Base-by-base conservation (phyloP, 1,284 basidiomycete species). In the Peniophora sp. region DNA sequence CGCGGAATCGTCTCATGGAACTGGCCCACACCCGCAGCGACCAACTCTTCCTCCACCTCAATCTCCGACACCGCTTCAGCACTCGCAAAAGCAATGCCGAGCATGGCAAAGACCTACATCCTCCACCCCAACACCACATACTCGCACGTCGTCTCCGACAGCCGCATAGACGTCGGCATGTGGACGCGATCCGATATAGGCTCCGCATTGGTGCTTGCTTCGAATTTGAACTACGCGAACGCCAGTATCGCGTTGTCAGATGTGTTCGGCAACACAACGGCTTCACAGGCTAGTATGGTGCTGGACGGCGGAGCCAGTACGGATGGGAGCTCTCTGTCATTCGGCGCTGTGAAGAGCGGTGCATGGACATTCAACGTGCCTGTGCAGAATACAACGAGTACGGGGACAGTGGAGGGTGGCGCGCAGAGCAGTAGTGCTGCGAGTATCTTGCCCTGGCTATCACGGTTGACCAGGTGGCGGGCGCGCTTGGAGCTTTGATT, bases 1-100 rank as follows among this genome's bases (percentile, higher is more conserved):
- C 64, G 35, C 24, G 81, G 83, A 24, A 72, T 86, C 23, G 71
- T 87, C 3, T 76, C 85, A 2, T 89, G 86, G 86, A 67, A 68
- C 49, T 82, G 85, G 55, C 85, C 85, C 0, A 83, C 81, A 0
- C 64, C 79, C 0, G 55, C 68, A 2, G 78, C 80, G 51, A 83
- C 88, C 67, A 81, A 80, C 60, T 58, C 69, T 1, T 72, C 75
- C 6, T 73, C 81, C 0, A 39, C 34, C 17, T 23, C 36, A 20
- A 14, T 20, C 37, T 5, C 37, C 8, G n/a, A 20, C 18, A 17
- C 37, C 37, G 37, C 37, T 17, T 81, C 82, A 0, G 54, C 60
- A 2, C 72, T 88, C 24, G 81, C 83, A 2, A 60, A 61, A 35
- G 65, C 69, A 14, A 58, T 77, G 3, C 62, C 69, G 1, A 53